Evolutionary conservation across 2,329 filamentous ascomycete genomes (phyloP).

Genomic region (Aspergillus nomiae): DNA sequence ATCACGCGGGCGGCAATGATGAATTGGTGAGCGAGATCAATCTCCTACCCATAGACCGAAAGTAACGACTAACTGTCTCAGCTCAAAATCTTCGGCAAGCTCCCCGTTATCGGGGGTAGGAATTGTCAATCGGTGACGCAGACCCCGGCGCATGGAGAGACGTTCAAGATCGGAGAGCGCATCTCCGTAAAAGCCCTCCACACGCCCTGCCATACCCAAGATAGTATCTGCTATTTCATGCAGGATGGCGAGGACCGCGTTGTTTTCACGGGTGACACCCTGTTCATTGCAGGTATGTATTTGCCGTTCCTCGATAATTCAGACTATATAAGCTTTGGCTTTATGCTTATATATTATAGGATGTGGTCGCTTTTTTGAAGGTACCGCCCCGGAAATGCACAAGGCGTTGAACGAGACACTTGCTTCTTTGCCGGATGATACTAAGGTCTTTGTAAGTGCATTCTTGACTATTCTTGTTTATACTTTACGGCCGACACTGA

Average conservation of each 20-base stretch:
- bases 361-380: conserved; percentile 96
- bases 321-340: neutral
- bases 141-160: conserved; percentile 73
- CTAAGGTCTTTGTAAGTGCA: conserved; percentile 75
- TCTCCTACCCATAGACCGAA: neutral
- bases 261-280: conserved; percentile 93
- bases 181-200: conserved; percentile 86
- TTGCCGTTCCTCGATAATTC: conserved; percentile 7
- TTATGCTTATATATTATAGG: conserved; percentile 53
- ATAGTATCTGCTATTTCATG: conserved; percentile 94
- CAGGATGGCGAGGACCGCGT: conserved; percentile 73
- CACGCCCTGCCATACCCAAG: conserved; percentile 96
- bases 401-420: conserved; percentile 86
- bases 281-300: conserved; percentile 80
- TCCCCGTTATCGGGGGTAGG: conserved; percentile 84
- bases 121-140: conserved; percentile 78
- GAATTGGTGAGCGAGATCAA: conserved; percentile 65
- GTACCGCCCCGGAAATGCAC: conserved; percentile 86
- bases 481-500: neutral
- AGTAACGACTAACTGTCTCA: conserved; percentile 26
- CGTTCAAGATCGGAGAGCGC: conserved; percentile 76
- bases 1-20: conserved; percentile 90
- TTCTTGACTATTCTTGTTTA: neutral
- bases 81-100: conserved; percentile 61
- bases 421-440: conserved; percentile 80